Conservation (phyloP, 139 green algal genomes). For the Ettlia oleoabundans region DNA sequence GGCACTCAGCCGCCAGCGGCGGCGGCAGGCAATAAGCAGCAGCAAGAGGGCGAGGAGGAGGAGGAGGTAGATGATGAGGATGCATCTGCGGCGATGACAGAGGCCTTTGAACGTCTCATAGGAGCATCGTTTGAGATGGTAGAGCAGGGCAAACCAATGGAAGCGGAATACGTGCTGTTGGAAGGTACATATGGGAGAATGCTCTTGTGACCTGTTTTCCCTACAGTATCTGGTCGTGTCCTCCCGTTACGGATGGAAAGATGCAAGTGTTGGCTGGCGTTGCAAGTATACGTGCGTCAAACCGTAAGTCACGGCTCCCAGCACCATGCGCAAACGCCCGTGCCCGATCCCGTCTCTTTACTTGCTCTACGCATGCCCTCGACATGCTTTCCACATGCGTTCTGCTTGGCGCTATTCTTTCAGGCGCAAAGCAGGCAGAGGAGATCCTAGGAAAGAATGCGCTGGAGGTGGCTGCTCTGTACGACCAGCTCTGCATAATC, state of each 20-base stretch:
- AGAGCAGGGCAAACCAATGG: conserved; percentile 31
- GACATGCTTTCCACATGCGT: too few relatives aligned
- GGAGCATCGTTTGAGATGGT: conserved; percentile 35
- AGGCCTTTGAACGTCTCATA: conserved; percentile 39
- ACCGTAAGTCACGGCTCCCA: too few relatives aligned
- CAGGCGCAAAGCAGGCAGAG: conserved; percentile 38
- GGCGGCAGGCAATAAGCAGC: not conserved
- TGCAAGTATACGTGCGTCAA: too few relatives aligned
- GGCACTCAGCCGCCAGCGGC: not conserved
- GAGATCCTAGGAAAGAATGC: conserved; percentile 32
- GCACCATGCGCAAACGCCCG: too few relatives aligned
- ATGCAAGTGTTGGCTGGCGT: too few relatives aligned
- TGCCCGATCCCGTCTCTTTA: too few relatives aligned
- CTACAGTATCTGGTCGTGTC: too few relatives aligned
- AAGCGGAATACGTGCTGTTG: conserved; percentile 33
- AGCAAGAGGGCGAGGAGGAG: conserved; percentile 1
- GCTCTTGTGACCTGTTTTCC: not conserved
- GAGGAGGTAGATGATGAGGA: conserved; percentile 1
- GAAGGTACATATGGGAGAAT: conserved; percentile 15
- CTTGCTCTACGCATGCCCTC: too few relatives aligned
- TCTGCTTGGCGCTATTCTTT: not conserved
- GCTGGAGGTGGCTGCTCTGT: conserved; percentile 33
- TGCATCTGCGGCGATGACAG: not conserved
- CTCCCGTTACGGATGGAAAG: too few relatives aligned
- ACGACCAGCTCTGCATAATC: conserved; percentile 43